These are phyloP conservation scores for Candida easanensis DNA, from an alignment of 805 yeast genomes.

Conservation along the genomic window DNA sequence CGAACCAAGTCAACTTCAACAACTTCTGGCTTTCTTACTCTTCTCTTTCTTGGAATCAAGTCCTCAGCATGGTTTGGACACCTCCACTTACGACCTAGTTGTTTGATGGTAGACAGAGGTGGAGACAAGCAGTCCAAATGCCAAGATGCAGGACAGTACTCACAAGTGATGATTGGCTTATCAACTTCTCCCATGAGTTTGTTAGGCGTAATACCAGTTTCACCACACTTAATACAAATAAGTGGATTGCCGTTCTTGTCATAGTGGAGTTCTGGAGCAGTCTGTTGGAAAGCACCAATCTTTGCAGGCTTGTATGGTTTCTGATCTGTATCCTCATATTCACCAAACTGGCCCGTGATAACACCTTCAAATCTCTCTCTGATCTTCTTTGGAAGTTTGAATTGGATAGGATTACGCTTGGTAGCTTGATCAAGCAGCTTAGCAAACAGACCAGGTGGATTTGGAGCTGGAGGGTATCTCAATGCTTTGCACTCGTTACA, in stretches of 20 bases:
- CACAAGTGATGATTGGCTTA: conserved; percentile 67
- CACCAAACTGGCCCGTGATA: conserved; percentile 62
- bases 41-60: conserved; percentile 37
- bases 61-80: conserved; percentile 76
- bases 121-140: conserved; percentile 84
- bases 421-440: conserved; percentile 59
- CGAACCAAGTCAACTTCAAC: conserved; percentile 54
- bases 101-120: conserved; percentile 70
- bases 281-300: conserved; percentile 46
- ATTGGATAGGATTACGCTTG: conserved; percentile 61
- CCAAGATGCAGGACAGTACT: conserved; percentile 80
- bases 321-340: conserved; percentile 63
- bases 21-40: conserved; percentile 48
- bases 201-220: conserved; percentile 52
- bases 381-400: conserved; percentile 62
- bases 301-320: conserved; percentile 42
- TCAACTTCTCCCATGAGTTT: conserved; percentile 40
- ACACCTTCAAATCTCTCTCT: conserved; percentile 76
- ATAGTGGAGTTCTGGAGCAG: conserved; percentile 60
- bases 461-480: conserved; percentile 33
- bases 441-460: conserved; percentile 41
- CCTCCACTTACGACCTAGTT: conserved; percentile 79
- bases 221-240: conserved; percentile 74
- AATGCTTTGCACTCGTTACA: conserved; percentile 72
- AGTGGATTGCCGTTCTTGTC: conserved; percentile 68